Base-by-base conservation (phyloP, 2,329 filamentous ascomycete genomes). In the Huntiella moniliformis region DNA sequence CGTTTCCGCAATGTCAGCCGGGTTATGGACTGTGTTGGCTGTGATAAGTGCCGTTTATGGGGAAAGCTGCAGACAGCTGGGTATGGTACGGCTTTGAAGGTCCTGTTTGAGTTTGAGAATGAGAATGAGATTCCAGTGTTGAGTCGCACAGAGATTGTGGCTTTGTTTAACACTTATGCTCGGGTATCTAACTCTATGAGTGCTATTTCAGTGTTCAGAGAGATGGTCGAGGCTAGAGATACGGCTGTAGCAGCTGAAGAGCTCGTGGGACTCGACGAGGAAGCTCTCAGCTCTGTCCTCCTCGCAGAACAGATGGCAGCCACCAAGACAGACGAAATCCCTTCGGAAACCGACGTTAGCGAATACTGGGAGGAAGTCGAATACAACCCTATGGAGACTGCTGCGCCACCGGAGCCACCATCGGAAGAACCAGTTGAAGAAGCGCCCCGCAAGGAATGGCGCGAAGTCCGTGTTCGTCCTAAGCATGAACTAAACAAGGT, bases 41-140 rank as follows among this genome's bases (percentile, higher is more conserved):
- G 91, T 61, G 91, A 98, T 65, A 98, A 98, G 66, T 98, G 91
- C 63, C 78, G 91, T 6, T 76, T 98, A 2, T 98, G 91, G 91
- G 91, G 91, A 42, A 98, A 98, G 64, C 65, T 98, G 34, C 91
- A 98, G 64, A 93, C 86, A 1, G 82, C 83, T 10, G 91, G 91
- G 2, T 96, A 95, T 58, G 91, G 91, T 42, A 85, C 91, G 0
- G 91, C 91, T 0, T 67, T 98, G 51, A 98, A 98, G 64, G 80
- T 98, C 4, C 71, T 98, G 1, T 98, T 98, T 56, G 91, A 98
- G 61, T 91, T 86, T 52, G 86, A 93, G 54, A 72, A 74, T 56
- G 68, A 72, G 53, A 70, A 65, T 53, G 71, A 68, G n/a, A 59
- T 70, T 2, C 86, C 85, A 1, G 66, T 73, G 11, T 71, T 96